phyloP scores from a whole-genome alignment of 305 asterid genomes.

The Lippia alba region DNA sequence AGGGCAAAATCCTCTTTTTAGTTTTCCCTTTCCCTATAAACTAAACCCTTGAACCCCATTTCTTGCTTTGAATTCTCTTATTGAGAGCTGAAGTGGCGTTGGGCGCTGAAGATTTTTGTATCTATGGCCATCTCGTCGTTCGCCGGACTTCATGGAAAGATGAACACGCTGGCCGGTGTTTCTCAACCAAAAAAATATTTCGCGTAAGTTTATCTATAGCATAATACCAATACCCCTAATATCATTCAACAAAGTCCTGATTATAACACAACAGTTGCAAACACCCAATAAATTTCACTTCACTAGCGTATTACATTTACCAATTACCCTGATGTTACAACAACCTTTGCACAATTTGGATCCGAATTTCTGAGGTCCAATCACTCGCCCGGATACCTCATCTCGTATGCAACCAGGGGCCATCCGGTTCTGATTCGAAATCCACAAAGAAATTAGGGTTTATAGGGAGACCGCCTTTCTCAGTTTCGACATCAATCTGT shows the following conservation, averaged over 20 bases:
- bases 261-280: neutral
- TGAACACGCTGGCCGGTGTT: too few species aligned
- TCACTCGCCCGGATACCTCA: conserved; percentile 99
- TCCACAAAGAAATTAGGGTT: conserved; percentile 80
- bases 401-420: conserved; percentile 93
- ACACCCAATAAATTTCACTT: neutral
- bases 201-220: too few species aligned
- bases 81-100: too few species aligned
- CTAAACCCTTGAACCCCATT: too few species aligned
- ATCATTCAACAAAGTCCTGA: neutral
- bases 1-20: too few species aligned
- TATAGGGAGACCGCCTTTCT: conserved; percentile 79
- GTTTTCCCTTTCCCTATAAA: too few species aligned
- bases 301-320: neutral
- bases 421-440: conserved; percentile 87
- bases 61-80: too few species aligned
- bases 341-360: conserved; percentile 27
- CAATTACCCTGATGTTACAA: neutral
- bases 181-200: too few species aligned
- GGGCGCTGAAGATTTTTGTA: too few species aligned
- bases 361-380: conserved; percentile 98
- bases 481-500: conserved; percentile 80
- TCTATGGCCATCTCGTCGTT: too few species aligned
- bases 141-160: too few species aligned
- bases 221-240: too few species aligned